Conservation (phyloP, 192 early-diverging fungal genomes). For the Coemansia nantahalensis region DNA sequence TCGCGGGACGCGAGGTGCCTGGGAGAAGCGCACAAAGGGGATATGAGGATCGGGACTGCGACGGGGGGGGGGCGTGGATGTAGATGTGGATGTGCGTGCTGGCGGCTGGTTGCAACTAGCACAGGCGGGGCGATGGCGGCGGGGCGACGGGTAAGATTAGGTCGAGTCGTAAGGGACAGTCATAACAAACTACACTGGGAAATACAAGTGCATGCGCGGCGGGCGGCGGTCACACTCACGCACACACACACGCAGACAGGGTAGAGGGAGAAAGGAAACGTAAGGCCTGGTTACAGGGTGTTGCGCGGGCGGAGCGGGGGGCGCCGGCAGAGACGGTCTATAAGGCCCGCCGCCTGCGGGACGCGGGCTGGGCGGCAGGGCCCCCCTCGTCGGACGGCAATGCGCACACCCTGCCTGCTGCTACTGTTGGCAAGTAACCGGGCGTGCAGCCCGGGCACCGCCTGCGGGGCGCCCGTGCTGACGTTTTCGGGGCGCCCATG, state of each 20-base stretch:
- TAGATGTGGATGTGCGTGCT: background rate
- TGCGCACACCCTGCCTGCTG: background rate
- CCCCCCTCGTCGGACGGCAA: background rate
- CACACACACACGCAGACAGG: slow-evolving; percentile 2
- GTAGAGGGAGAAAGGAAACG: background rate
- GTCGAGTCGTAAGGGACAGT: background rate
- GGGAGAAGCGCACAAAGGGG: background rate
- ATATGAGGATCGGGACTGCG: no score
- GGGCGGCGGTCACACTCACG: background rate
- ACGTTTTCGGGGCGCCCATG: slow-evolving; percentile 5
- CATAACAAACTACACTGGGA: slow-evolving; percentile 4
- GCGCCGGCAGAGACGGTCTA: slow-evolving; percentile 5
- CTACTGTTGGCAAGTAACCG: slow-evolving; percentile 9
- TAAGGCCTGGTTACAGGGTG: background rate
- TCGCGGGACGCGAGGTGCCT: background rate
- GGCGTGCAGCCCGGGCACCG: slow-evolving; percentile 3
- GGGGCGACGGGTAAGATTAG: background rate
- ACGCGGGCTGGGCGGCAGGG: no score
- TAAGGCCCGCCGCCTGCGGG: no score
- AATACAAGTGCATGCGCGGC: background rate
- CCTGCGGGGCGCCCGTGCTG: slow-evolving; percentile 1
- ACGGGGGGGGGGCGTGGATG: no score
- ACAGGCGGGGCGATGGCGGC: no score
- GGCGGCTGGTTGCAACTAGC: background rate
- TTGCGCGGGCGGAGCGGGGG: no score